phyloP scores from a whole-genome alignment of 1,139 yeast genomes.

The Taiozyma sp. region DNA sequence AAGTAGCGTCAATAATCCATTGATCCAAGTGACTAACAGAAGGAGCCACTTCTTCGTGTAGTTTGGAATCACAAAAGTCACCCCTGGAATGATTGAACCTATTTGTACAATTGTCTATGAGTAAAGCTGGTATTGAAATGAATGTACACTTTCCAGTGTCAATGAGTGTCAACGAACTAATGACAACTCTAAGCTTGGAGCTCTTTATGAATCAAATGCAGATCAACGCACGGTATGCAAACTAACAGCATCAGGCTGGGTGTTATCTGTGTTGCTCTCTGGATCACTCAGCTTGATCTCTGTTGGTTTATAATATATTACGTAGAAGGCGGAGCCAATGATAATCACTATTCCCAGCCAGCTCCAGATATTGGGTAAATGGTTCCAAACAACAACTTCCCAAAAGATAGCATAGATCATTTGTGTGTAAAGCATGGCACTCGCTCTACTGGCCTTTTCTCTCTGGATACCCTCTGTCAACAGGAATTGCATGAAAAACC shows the following conservation, averaged over 20 bases:
- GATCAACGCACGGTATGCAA: neutral
- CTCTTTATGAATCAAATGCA: neutral
- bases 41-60: too few species aligned
- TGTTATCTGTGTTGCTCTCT: neutral
- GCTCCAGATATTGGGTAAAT: constrained; percentile 67
- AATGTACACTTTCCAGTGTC: neutral
- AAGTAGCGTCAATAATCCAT: too few species aligned
- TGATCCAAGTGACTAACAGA: too few species aligned
- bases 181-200: neutral
- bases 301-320: constrained; percentile 47
- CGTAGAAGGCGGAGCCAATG: constrained; percentile 58
- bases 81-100: too few species aligned
- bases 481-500: constrained; percentile 76
- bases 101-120: too few species aligned
- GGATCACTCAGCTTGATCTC: constrained; percentile 7
- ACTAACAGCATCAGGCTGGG: neutral
- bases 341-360: constrained; percentile 66
- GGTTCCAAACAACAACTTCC: constrained; percentile 71
- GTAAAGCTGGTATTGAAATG: too few species aligned
- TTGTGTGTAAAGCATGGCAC: constrained; percentile 71
- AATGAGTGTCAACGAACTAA: neutral
- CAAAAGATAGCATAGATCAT: constrained; percentile 76
- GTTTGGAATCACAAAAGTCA: too few species aligned
- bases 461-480: constrained; percentile 82
- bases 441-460: constrained; percentile 75